phyloP scores from a whole-genome alignment of 176 grass and related monocot genomes.

The Oryza longistaminata region DNA sequence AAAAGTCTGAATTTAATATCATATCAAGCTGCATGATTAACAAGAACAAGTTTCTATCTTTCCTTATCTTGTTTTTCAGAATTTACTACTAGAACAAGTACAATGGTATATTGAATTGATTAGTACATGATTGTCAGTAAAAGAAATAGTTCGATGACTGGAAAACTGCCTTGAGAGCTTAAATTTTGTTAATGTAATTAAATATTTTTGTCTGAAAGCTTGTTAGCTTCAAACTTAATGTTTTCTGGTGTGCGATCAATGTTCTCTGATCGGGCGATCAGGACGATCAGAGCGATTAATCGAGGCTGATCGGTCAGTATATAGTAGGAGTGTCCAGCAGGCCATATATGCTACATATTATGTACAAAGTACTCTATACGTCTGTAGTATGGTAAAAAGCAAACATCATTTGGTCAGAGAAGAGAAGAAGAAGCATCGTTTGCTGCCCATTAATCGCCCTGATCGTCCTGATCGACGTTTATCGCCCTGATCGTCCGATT shows the following conservation, averaged over 20 bases:
- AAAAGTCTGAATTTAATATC: not conserved
- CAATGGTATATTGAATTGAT: not conserved
- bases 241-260: not conserved
- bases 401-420: too few relatives aligned
- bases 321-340: too few relatives aligned
- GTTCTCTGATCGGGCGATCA: too few relatives aligned
- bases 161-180: not conserved
- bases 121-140: not conserved
- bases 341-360: too few relatives aligned
- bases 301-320: too few relatives aligned
- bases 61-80: not conserved
- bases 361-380: too few relatives aligned
- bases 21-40: not conserved
- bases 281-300: too few relatives aligned
- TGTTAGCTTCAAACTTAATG: not conserved
- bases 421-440: too few relatives aligned
- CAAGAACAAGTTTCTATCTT: not conserved
- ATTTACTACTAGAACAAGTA: not conserved
- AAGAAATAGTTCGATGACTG: not conserved
- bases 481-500: too few relatives aligned
- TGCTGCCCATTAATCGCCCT: too few relatives aligned
- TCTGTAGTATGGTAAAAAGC: too few relatives aligned
- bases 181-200: not conserved
- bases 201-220: not conserved
- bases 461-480: too few relatives aligned